phyloP scores from a whole-genome alignment of 108 stramenopile species.

The Cyclotella atomus region DNA sequence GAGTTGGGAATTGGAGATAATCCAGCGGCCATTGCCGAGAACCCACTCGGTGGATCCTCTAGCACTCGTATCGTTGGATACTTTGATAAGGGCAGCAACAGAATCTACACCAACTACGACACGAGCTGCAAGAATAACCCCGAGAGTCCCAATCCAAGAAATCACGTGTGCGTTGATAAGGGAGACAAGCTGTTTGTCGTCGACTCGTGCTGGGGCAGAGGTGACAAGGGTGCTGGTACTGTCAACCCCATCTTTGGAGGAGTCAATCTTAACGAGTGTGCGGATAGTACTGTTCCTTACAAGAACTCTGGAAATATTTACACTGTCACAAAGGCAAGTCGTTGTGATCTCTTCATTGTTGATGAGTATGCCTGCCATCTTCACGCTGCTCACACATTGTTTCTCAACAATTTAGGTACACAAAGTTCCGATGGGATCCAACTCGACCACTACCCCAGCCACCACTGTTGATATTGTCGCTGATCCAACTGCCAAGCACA shows the following conservation, averaged over 20 bases:
- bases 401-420: conserved; percentile 14
- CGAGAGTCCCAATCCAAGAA: conserved; percentile 27
- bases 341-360: not conserved
- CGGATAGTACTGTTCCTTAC: conserved; percentile 40
- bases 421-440: conserved; percentile 27
- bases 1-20: conserved; percentile 40
- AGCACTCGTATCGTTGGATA: conserved; percentile 55
- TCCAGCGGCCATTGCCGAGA: conserved; percentile 23
- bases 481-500: conserved; percentile 38
- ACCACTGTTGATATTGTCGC: conserved; percentile 34
- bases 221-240: conserved; percentile 47
- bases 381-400: not conserved
- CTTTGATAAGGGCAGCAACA: conserved; percentile 55
- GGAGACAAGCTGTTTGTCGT: conserved; percentile 67
- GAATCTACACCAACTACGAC: conserved; percentile 65
- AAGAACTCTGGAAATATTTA: conserved; percentile 59
- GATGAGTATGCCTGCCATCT: not conserved
- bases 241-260: conserved; percentile 59
- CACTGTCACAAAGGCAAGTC: conserved; percentile 59
- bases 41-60: conserved; percentile 27
- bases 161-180: conserved; percentile 67
- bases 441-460: conserved; percentile 34
- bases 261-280: conserved; percentile 30
- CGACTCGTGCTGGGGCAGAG: conserved; percentile 55
- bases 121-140: conserved; percentile 59